Evolutionary conservation across 768 basidiomycete species (phyloP), one percentile per base, ranked within the genome.

Genomic region (Leccinellum albellum): DNA sequence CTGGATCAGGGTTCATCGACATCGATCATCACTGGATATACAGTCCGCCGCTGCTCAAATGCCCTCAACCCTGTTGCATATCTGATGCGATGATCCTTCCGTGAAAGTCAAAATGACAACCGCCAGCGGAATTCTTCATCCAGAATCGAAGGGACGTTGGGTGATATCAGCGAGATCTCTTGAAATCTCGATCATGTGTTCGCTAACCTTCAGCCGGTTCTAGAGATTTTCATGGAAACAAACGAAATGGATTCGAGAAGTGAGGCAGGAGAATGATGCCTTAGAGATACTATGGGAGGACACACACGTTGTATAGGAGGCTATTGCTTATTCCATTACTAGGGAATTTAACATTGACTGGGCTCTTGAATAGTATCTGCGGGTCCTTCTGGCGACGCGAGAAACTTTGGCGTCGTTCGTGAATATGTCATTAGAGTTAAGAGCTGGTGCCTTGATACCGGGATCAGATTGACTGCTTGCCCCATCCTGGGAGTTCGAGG

Each of bases 191-290:
- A 17, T 29, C 50, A 55, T 46, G 33, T 17, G 37, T 48, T 54
- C 28, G 13, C 40, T 21, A 26, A 49, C 8, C 29, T 51, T 32
- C 28, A 47, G 24, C 33, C 10, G 26, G 47, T 51, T 40, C 13
- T 24, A 24, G 28, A 51, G 31, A 54, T 57, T 61, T 50, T 55
- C 47, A 57, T 69, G 55, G 50, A 33, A 48, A 59, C 47, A 14
- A 42, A 33, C 20, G 24, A 28, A 20, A 26, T 24, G 15, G 21
- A 15, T 45, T 50, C 49, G 51, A 50, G 45, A 50, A 42, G n/a
- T 12, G 14, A 51, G 17, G 13, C 31, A 29, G 29, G 37, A 56
- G 21, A 55, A 50, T 35, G 33, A 35, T 50, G 44, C 56, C 42
- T 44, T 28, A 28, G 32, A 53, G 40, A 53, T 50, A 23, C 28